These are phyloP conservation scores for Naganishia cerealis DNA, from an alignment of 1,284 basidiomycete genomes.

Conservation along the genomic window DNA sequence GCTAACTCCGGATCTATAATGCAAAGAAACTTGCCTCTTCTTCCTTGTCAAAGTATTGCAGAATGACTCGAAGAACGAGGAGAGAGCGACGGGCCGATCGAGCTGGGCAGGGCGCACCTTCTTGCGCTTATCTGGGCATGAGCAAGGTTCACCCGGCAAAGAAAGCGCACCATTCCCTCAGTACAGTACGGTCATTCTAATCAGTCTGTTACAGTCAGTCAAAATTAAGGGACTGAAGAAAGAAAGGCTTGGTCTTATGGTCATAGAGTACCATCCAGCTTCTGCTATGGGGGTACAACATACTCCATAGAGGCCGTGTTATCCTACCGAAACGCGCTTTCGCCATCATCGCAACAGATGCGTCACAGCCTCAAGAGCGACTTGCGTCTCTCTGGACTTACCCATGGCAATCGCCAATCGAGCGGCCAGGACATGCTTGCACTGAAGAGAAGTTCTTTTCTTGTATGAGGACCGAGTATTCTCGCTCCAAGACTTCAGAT, in stretches of 20 bases:
- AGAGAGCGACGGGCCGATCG: neutral
- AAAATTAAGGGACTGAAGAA: too few species aligned
- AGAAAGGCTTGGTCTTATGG: too few species aligned
- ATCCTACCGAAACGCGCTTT: neutral
- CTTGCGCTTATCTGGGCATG: slow-evolving; percentile 12
- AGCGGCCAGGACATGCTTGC: slow-evolving; percentile 29
- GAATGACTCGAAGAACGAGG: slow-evolving; percentile 21
- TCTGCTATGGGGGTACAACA: too few species aligned
- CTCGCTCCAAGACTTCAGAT: neutral
- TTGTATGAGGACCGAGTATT: neutral
- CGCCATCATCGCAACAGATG: slow-evolving; percentile 13
- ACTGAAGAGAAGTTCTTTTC: neutral
- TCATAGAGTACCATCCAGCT: too few species aligned
- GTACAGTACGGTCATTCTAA: neutral
- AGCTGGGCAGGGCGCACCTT: slow-evolving; percentile 4
- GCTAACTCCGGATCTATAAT: too few species aligned
- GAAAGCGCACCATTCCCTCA: neutral
- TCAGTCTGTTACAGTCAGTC: too few species aligned
- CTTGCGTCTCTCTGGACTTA: slow-evolving; percentile 4
- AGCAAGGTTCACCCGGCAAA: neutral
- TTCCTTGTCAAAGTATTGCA: neutral
- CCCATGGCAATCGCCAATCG: slow-evolving; percentile 17
- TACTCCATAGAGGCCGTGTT: neutral
- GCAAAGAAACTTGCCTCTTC: neutral
- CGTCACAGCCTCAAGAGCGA: slow-evolving; percentile 12